Evolutionary conservation across 2,329 filamentous ascomycete species (phyloP), one percentile per base, ranked within the genome.

Genomic region (Scytalidium lignicola): DNA sequence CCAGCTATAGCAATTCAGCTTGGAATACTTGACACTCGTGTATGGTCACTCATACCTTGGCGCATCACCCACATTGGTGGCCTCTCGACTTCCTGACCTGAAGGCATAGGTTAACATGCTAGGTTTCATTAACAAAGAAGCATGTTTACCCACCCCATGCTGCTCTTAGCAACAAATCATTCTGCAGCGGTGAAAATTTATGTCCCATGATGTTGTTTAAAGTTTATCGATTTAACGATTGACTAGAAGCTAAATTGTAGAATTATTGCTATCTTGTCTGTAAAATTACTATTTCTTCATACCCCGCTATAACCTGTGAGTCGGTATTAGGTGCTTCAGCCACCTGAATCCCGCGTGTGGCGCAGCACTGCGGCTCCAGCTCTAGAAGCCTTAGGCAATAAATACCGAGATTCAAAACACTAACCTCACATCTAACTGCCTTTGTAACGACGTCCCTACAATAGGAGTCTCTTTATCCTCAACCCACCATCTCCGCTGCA

Each of bases 51-150:
- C 69, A 68, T 62, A 92, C 90, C 90, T 83, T 99, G 93, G 71
- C 93, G 88, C 93, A 99, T 99, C 67, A 99, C 90, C 93, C 93
- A 99, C 76, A 95, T 89, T 50, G 93, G 93, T 53, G 93, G 88
- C 56, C 93, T 84, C 71, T 96, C 90, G 58, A 97, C 88, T 67
- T 84, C 84, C 72, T 96, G 80, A 67, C 92, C 91, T 95, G 63
- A 47, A 48, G 23, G 10, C 23, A 49, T 53, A 50, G 52, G 57
- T 62, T 52, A 58, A 54, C 23, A 37, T 48, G 47, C 43, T 45
- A 41, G 29, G 41, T 41, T 39, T 26, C 43, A 26, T 19, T 19
- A 47, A 44, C 20, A 47, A 26, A 20, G 20, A 26, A 17, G 15
- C 17, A 47, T 44, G 49, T 48, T 29, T 41, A 17, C 12, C 44